phyloP scores from a whole-genome alignment of 1,284 basidiomycete genomes.

The Microbotryum silenes-acaulis region DNA sequence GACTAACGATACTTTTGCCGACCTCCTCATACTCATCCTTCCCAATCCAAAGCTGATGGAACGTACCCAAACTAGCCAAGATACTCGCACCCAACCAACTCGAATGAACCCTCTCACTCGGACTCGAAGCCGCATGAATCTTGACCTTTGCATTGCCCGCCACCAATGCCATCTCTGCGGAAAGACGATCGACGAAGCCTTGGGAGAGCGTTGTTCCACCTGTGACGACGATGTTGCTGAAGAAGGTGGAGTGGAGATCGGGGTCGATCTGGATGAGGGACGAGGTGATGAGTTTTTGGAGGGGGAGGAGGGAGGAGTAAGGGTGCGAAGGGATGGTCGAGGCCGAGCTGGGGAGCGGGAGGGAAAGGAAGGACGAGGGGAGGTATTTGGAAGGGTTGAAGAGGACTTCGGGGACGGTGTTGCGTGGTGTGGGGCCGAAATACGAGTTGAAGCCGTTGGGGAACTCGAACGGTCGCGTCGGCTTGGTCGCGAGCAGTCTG shows the following conservation, averaged over 20 bases:
- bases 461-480: slow-evolving; percentile 73
- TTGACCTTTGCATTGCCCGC: slow-evolving; percentile 55
- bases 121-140: slow-evolving; percentile 35
- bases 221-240: slow-evolving; percentile 88
- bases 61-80: slow-evolving; percentile 83
- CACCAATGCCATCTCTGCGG: slow-evolving; percentile 64
- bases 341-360: slow-evolving; percentile 49
- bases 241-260: slow-evolving; percentile 79
- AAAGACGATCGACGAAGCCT: slow-evolving; percentile 78
- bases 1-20: slow-evolving; percentile 25
- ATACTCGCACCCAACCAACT: slow-evolving; percentile 92
- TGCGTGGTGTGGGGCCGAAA: slow-evolving; percentile 69
- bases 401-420: slow-evolving; percentile 77
- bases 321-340: slow-evolving; percentile 54
- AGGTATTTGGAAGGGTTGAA: slow-evolving; percentile 74
- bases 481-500: slow-evolving; percentile 50
- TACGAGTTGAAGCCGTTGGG: slow-evolving; percentile 84
- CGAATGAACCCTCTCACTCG: slow-evolving; percentile 75
- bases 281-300: slow-evolving; percentile 47
- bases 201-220: slow-evolving; percentile 82
- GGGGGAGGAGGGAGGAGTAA: slow-evolving; percentile 65
- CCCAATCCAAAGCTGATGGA: slow-evolving; percentile 56
- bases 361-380: slow-evolving; percentile 34
- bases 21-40: slow-evolving; percentile 36
- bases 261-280: slow-evolving; percentile 58